Conservation (phyloP, 768 basidiomycete species). For the Pleurotus tuber-regium region DNA sequence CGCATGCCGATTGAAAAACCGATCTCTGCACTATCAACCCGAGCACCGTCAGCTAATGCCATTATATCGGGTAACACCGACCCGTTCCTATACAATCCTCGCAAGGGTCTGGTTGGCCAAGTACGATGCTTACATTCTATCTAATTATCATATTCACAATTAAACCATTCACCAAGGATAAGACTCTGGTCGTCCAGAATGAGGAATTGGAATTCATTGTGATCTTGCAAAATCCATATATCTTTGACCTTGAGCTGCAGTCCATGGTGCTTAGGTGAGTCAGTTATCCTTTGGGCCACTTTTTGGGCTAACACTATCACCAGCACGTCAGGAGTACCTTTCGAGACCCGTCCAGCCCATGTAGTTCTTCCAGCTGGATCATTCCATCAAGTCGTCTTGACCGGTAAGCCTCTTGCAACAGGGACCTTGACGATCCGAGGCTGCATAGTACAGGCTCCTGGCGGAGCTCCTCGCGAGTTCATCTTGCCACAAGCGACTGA, state of each 20-base stretch:
- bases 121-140: conserved; percentile 33
- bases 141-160: not conserved
- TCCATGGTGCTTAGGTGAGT: conserved; percentile 76
- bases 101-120: conserved; percentile 57
- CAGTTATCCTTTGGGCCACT: conserved; percentile 8
- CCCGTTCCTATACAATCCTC: conserved; percentile 91
- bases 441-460: conserved; percentile 73
- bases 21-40: conserved; percentile 46
- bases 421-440: conserved; percentile 77
- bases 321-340: conserved; percentile 81
- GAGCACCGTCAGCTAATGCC: conserved; percentile 37
- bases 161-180: conserved; percentile 34
- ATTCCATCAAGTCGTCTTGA: conserved; percentile 68
- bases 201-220: conserved; percentile 82
- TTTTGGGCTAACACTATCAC: not conserved
- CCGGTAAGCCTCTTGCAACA: conserved; percentile 59
- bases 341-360: conserved; percentile 62
- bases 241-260: conserved; percentile 88
- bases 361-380: conserved; percentile 73
- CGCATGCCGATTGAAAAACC: conserved; percentile 76
- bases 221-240: conserved; percentile 86
- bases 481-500: conserved; percentile 70
- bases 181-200: conserved; percentile 73
- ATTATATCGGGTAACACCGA: conserved; percentile 62
- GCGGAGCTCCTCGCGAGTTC: conserved; percentile 70